A percentile compares a stretch with the other conserved stretches of the same genome.
Evolutionary conservation across 2,329 filamentous ascomycete species (phyloP).

Genomic region (Lecanoromycetidae sp.): DNA sequence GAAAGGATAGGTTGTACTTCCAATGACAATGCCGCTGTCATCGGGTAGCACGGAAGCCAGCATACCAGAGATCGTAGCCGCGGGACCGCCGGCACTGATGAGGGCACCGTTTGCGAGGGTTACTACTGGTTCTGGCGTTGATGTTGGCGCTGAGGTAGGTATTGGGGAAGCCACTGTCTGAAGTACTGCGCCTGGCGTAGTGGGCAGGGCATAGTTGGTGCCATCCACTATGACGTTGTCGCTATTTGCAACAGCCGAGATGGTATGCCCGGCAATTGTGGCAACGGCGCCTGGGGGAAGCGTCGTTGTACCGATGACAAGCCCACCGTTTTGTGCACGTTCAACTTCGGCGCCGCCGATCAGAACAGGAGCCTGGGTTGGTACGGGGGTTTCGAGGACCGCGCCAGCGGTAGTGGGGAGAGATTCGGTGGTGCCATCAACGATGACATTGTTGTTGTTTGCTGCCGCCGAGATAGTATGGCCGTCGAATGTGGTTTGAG

Average conservation of each 20-base stretch:
- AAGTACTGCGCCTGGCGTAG: background rate
- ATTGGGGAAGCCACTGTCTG: no score
- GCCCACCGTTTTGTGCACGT: no score
- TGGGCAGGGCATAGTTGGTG: background rate
- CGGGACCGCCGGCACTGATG: conserved; percentile 7
- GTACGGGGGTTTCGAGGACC: background rate
- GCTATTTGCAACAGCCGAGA: background rate
- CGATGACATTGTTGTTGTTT: background rate
- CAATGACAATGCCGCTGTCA: background rate
- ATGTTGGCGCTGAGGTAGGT: background rate
- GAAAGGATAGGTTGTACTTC: background rate
- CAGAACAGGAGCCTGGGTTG: background rate
- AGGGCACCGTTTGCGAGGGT: conserved; percentile 6
- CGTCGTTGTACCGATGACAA: no score
- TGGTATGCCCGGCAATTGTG: background rate
- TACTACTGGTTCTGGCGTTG: background rate
- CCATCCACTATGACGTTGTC: conserved; percentile 4
- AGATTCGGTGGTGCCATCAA: background rate
- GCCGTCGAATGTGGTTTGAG: no score
- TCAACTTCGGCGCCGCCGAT: background rate
- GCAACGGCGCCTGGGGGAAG: no score
- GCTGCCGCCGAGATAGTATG: background rate
- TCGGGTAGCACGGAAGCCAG: background rate
- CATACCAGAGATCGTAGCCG: conserved; percentile 2
- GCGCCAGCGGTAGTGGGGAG: background rate